Evolutionary conservation across 1,139 yeast species (phyloP).

Genomic region (Yarrowia galli): DNA sequence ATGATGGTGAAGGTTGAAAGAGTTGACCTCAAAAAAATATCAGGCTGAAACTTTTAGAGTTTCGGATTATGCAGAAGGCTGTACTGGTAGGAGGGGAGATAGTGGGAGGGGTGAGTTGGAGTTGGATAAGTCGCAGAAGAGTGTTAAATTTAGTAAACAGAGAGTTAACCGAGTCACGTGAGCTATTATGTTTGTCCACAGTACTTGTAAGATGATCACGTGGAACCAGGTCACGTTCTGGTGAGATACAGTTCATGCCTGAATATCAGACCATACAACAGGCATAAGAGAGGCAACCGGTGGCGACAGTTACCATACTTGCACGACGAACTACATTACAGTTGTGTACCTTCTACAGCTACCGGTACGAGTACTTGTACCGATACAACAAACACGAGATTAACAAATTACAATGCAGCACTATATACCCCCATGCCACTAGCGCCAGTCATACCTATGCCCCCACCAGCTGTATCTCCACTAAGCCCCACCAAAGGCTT

Average conservation of each 20-base stretch:
- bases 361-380: too few species aligned
- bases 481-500: too few species aligned
- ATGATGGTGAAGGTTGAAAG: neutral
- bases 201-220: neutral
- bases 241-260: neutral
- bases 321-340: too few species aligned
- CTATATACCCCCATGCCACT: too few species aligned
- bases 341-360: too few species aligned
- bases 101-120: neutral
- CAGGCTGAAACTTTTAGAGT: conserved; percentile 15
- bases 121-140: neutral
- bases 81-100: neutral
- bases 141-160: neutral
- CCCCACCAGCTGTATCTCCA: too few species aligned
- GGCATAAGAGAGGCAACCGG: neutral
- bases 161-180: neutral
- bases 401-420: too few species aligned
- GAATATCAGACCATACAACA: neutral
- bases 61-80: conserved; percentile 15
- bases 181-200: neutral
- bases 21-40: neutral
- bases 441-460: too few species aligned
- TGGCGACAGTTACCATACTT: too few species aligned
- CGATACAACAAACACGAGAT: too few species aligned
- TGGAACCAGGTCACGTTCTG: neutral